Evolutionary conservation across 768 basidiomycete genomes (phyloP), one percentile per base, ranked within the genome.

Genomic region (Amanita pseudoporphyria): DNA sequence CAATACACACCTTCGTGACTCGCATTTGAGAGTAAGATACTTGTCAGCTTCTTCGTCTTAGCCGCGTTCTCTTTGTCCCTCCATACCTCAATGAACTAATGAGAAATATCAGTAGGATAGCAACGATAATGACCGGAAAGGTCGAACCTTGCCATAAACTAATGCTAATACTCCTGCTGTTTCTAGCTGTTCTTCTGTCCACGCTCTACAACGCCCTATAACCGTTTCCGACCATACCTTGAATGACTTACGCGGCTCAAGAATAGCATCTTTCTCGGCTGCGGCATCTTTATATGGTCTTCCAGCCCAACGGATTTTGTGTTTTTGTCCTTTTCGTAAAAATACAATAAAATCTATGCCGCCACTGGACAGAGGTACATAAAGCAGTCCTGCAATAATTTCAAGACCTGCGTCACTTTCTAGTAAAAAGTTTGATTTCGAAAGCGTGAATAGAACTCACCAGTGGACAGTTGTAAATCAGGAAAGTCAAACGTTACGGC

Each of bases 71-170:
- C 84, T 61, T 87, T 88, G 62, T 89, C 81, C 54, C 87, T 66
- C 87, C 87, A 90, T 6, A 88, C 87, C 58, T 85, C 84, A 54
- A 89, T 88, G 69, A 88, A 89, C 78, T 84, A 51, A 13, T n/a
- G n/a, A 18, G 13, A 44, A 49, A 22, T 13, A 50, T 18, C 35
- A 12, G 43, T 18, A 24, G 16, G 21, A n/a, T n/a, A 48, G 18
- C 14, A 19, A 33, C 14, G 33, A 12, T 2, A 18, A 9, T 5
- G 16, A 9, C 6, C 7, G 16, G 10, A 26, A 24, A 6, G 18
- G 33, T 58, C 63, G 13, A 42, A 78, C 79, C 71, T 84, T 84
- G 35, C 84, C 82, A 57, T 89, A 90, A 5, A 90, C 84, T 19
- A 90, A 64, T 5, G 85, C 81, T 13, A 90, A 65, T 9, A 90